phyloP scores from a whole-genome alignment of 306 rosid species.

The Acacia acuminata region DNA sequence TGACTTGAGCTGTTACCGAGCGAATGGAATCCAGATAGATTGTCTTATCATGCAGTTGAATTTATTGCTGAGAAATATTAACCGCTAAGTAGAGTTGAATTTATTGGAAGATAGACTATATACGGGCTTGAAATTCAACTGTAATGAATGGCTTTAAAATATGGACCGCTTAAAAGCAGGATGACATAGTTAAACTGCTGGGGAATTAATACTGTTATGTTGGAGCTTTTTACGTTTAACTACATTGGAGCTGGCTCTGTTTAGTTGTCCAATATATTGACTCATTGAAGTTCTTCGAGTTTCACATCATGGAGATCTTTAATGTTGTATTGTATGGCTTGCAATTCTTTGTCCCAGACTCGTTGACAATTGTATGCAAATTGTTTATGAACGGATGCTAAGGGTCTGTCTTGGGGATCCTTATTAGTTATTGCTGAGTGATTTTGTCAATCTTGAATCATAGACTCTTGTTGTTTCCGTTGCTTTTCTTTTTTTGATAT shows the following conservation, averaged over 20 bases:
- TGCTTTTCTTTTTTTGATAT: not conserved
- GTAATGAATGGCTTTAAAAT: not conserved
- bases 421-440: not conserved
- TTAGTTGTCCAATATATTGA: not conserved
- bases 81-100: not conserved
- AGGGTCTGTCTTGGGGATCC: constrained; percentile 2
- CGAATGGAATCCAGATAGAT: not conserved
- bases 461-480: not conserved
- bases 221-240: not conserved
- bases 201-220: not conserved
- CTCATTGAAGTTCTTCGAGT: not conserved
- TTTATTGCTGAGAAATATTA: not conserved
- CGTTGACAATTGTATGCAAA: not conserved
- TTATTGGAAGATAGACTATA: not conserved
- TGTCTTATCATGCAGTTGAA: not conserved
- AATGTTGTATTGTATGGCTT: not conserved
- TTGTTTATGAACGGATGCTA: constrained; percentile 3
- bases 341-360: not conserved
- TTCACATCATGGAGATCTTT: not conserved
- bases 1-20: not conserved
- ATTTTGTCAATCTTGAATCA: not conserved
- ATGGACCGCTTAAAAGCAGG: not conserved
- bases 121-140: not conserved
- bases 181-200: constrained; percentile 5
- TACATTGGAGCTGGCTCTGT: not conserved